Evolutionary conservation across 306 rosid species (phyloP), one percentile per base, ranked within the genome.

Genomic region (Cercis canadensis): DNA sequence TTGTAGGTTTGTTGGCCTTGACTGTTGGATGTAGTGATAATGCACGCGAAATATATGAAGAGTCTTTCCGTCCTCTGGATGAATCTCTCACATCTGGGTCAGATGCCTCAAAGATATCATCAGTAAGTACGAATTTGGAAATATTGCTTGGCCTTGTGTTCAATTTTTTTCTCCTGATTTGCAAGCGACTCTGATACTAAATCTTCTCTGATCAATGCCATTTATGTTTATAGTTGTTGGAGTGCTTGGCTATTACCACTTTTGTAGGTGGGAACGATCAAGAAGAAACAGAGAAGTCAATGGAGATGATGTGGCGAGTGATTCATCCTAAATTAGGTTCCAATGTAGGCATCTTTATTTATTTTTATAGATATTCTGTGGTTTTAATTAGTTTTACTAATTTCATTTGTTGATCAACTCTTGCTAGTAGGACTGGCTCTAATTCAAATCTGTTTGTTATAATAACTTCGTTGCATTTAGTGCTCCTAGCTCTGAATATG

Each of bases 251-350:
- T 21, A 70, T 94, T 67, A 67, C 83, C 78, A 91, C 92, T 57
- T 90, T 94, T 66, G 86, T 91, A 69, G 97, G 99, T 50, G 97
- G 95, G 34, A 84, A 37, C 62, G 95, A 87, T 76, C 79, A 83
- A 65, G 97, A 94, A 77, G 92, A 89, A 80, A 91, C 94, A 55
- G 95, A 94, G 62, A 76, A 60, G 33, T 94, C 97, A 36, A 87
- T 87, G 96, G 96, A 90, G 69, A 75, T 81, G 49, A 87, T 91
- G 97, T 91, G 99, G 99, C 97, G 90, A 78, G 86, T 90, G 46
- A 88, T 91, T 80, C 89, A 87, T 78, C 97, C 97, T 45, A 94
- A 91, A 62, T 76, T 81, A 70, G 86, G 85, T 52, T 78, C 95
- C 63, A 91, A 94, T 73, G 99, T 94, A 75, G 37, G 84, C 58